Percentiles rank a stretch among this genome's conserved stretches.
Evolutionary conservation across 106 monocot genomes (phyloP).

Genomic region (Allium sativum): DNA sequence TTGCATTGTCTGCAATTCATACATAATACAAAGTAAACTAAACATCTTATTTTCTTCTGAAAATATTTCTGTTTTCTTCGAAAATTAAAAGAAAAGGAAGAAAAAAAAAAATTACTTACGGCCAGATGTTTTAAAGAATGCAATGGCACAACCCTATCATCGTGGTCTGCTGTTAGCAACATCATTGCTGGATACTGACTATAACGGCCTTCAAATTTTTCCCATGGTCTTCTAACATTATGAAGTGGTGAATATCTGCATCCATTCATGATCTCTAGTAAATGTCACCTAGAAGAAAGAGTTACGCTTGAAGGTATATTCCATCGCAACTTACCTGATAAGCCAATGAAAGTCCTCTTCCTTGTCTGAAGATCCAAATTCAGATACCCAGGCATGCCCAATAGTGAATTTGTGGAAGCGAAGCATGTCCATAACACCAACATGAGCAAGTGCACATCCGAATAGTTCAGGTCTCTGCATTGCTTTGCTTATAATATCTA

Average conservation of each 20-base stretch:
- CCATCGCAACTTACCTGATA: slow-evolving; percentile 46
- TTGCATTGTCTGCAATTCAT: slow-evolving; percentile 63
- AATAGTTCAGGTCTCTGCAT: slow-evolving; percentile 87
- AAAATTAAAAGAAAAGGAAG: not conserved
- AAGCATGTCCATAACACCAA: slow-evolving; percentile 99
- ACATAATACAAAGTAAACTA: no score
- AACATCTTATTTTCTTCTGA: no score
- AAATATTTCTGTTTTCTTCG: no score
- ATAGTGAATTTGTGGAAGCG: slow-evolving; percentile 97
- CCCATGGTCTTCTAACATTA: slow-evolving; percentile 85
- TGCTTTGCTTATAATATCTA: not conserved
- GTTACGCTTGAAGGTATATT: not conserved
- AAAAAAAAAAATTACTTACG: no score
- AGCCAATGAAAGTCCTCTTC: slow-evolving; percentile 86
- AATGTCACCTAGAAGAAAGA: not conserved
- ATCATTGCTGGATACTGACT: slow-evolving; percentile 85
- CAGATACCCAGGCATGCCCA: slow-evolving; percentile 88
- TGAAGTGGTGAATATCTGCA: slow-evolving; percentile 95
- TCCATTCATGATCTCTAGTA: no score
- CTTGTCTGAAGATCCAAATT: slow-evolving; percentile 89
- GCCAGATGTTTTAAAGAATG: slow-evolving; percentile 90
- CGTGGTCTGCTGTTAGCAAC: slow-evolving; percentile 93
- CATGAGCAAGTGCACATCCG: slow-evolving; percentile 94
- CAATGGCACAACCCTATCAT: slow-evolving; percentile 93
- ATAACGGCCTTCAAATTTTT: slow-evolving; percentile 21